A percentile compares a stretch with the other conserved stretches of the same genome.
These are phyloP conservation scores for Quercus glauca DNA, from an alignment of 306 rosid species.

Conservation along the genomic window DNA sequence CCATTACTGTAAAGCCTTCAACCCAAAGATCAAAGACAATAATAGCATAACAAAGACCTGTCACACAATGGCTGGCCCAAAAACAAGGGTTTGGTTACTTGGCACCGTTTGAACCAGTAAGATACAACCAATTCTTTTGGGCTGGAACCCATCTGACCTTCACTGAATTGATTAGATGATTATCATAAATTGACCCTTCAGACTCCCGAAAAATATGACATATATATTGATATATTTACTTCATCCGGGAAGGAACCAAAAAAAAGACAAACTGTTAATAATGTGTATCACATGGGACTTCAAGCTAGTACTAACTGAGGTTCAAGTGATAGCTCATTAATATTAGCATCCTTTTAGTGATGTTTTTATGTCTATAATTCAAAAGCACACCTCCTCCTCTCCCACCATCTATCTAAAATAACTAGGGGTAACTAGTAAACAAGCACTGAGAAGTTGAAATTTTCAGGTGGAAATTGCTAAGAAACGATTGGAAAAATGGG, in stretches of 20 bases:
- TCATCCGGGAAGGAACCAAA: background rate
- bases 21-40: too few species aligned
- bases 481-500: constrained; percentile 47
- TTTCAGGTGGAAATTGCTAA: constrained; percentile 45
- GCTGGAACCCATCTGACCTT: background rate
- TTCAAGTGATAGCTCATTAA: too few species aligned
- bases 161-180: background rate
- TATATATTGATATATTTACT: background rate
- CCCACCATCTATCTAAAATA: too few species aligned
- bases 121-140: background rate
- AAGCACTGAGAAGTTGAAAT: background rate
- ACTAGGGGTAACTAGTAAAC: background rate
- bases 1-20: too few species aligned
- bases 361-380: too few species aligned
- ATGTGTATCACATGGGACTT: background rate
- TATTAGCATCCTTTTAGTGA: too few species aligned
- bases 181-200: background rate
- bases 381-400: too few species aligned
- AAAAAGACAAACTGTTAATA: background rate
- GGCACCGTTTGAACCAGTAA: background rate
- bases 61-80: too few species aligned
- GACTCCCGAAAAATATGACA: background rate
- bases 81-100: too few species aligned
- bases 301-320: background rate
- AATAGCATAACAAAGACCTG: too few species aligned